Base-by-base conservation (phyloP, 73 alveolate species). In the Blepharisma stoltei region DNA sequence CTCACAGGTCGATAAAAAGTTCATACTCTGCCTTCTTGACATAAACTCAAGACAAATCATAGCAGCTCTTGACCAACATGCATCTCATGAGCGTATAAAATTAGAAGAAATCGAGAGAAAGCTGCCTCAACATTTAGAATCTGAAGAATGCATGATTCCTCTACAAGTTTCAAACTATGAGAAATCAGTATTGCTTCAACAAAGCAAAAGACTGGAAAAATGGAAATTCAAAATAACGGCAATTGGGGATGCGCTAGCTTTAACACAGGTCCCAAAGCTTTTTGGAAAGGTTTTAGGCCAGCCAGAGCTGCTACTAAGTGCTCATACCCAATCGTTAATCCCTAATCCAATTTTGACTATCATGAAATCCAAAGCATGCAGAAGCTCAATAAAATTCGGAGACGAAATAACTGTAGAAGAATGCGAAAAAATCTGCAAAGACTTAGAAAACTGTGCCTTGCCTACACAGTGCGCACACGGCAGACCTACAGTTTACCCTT, bases 401-500 rank as follows among this genome's bases (percentile, higher is more conserved):
- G 73, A 60, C 4, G 18, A 25, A 14, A 14, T 60, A 5, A 25
- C n/a, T 18, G 14, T 18, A 9, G 73, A 60, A 60, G 46, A 60
- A 25, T n/a, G 46, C 23, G 46, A 9, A 18, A 18, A 25, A n/a
- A 14, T 60, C 14, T 14, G 37, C 45, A 60, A 60, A 18, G 73
- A 60, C 18, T 25, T 60, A 25, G 73, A 25, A 60, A 60, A 60
- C 11, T 60, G 73, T 4, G 18, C 14, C 2, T 11, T 60, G 2
- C 5, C 23, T 25, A 60, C 14, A 8, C 38, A 60, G 73, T 60
- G 73, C 46, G 73, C 73, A 14, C 73, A 60, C 46, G 73, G 73
- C 5, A 14, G 73, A 25, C 73, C 73, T 14, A 60, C 73, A 8
- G 2, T 60, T 60, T 60, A 60, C 45, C 73, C 73, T 9, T 38